Conservation (phyloP, 2,329 filamentous ascomycete species). For the Stachybotrys chartarum region DNA sequence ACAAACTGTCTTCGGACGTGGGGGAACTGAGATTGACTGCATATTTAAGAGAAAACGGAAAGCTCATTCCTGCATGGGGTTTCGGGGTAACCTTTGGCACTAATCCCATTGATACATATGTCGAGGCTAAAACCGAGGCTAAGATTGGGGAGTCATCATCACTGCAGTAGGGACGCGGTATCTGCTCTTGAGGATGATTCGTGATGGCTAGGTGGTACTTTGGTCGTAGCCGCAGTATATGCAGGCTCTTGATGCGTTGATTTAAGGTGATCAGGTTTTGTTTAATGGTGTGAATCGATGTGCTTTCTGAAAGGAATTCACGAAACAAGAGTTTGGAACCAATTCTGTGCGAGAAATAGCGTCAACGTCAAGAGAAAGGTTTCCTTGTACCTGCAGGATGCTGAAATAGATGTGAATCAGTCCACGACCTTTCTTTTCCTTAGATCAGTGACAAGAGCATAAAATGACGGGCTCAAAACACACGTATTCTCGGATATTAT, state of each 20-base stretch:
- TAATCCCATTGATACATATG: no score
- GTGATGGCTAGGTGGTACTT: not conserved
- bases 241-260: not conserved
- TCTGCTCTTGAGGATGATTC: not conserved
- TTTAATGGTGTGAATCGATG: not conserved
- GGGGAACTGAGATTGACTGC: no score
- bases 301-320: not conserved
- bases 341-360: not conserved
- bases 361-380: not conserved
- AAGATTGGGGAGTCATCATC: no score
- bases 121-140: no score
- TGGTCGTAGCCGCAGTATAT: not conserved
- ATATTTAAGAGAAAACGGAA: no score
- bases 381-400: not conserved
- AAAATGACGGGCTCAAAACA: no score
- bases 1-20: no score
- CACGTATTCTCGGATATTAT: no score
- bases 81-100: no score
- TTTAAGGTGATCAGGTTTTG: not conserved
- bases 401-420: not conserved
- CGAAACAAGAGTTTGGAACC: not conserved
- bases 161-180: not conserved
- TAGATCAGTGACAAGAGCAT: no score
- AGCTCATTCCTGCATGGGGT: no score
- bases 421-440: no score